Evolutionary conservation across 192 early-diverging fungal genomes (phyloP).

Genomic region (Jimgerdemannia flammicorona): DNA sequence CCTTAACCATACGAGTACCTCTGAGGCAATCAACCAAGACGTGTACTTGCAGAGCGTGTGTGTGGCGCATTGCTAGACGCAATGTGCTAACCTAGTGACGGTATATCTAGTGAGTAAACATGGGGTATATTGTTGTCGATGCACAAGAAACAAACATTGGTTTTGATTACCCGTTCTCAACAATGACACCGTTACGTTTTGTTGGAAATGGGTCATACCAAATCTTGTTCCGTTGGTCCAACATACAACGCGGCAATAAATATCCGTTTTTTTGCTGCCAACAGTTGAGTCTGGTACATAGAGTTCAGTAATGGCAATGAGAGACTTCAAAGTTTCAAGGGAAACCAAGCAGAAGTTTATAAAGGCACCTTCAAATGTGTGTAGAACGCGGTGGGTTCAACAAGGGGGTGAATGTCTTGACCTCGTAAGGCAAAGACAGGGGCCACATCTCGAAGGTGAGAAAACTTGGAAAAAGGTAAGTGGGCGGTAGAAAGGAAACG

Average conservation of each 20-base stretch:
- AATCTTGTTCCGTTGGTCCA: slow-evolving; percentile 74
- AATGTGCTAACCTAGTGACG: slow-evolving; percentile 52
- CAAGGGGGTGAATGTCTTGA: slow-evolving; percentile 35
- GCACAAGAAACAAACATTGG: not conserved
- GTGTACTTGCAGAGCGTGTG: slow-evolving; percentile 52
- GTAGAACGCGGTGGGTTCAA: slow-evolving; percentile 54
- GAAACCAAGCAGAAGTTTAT: not conserved
- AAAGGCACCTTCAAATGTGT: slow-evolving; percentile 24
- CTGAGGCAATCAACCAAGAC: slow-evolving; percentile 90
- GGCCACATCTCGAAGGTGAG: not conserved
- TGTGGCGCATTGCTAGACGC: slow-evolving; percentile 47
- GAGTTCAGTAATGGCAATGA: not conserved
- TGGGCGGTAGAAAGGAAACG: not conserved
- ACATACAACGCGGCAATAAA: slow-evolving; percentile 87
- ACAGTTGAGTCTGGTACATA: slow-evolving; percentile 57
- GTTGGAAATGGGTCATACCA: slow-evolving; percentile 41
- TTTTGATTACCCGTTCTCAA: not conserved
- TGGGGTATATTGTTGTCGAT: not conserved
- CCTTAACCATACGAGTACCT: slow-evolving; percentile 61
- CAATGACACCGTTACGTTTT: not conserved
- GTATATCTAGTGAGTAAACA: not conserved
- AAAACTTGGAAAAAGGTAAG: not conserved
- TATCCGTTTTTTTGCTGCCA: slow-evolving; percentile 65
- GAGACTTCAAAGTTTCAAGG: not conserved
- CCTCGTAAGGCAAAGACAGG: not conserved